phyloP scores from a whole-genome alignment of 2,329 filamentous ascomycete species.

The Epichloe brachyelytri region DNA sequence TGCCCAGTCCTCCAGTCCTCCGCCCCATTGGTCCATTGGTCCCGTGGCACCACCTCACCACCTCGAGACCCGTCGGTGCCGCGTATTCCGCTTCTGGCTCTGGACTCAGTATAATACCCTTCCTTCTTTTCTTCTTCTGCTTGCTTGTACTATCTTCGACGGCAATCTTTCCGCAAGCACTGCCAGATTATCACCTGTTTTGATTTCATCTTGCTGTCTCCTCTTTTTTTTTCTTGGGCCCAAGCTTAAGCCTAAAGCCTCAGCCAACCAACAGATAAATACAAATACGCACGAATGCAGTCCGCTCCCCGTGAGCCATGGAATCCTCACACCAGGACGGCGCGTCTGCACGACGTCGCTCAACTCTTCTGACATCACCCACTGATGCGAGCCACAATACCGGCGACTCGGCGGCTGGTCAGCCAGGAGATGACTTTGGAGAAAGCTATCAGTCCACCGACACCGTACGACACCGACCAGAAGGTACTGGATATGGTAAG shows the following conservation, averaged over 20 bases:
- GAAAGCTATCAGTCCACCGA: constrained; percentile 48
- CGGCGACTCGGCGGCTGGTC: constrained; percentile 21
- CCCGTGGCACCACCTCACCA: neutral
- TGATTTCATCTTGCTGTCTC: neutral
- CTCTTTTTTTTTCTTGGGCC: neutral
- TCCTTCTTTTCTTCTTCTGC: too few relatives aligned
- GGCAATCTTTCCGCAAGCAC: neutral
- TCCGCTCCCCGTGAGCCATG: constrained; percentile 23
- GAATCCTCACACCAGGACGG: constrained; percentile 25
- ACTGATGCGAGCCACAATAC: constrained; percentile 34
- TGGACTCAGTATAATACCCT: neutral
- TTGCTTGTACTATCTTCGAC: neutral
- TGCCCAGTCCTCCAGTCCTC: neutral
- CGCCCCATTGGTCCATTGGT: neutral
- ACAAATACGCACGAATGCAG: neutral
- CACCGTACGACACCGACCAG: constrained; percentile 44
- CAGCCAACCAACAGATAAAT: neutral
- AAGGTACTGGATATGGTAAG: constrained; percentile 40
- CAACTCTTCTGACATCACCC: constrained; percentile 30
- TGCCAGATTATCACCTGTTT: neutral
- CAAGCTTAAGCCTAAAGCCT: neutral
- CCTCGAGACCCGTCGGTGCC: neutral
- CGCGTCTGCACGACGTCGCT: constrained; percentile 23
- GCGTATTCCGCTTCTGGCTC: neutral
- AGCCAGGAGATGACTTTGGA: constrained; percentile 31